Conservation (phyloP, 2,329 filamentous ascomycete genomes). For the Metarhizium album region DNA sequence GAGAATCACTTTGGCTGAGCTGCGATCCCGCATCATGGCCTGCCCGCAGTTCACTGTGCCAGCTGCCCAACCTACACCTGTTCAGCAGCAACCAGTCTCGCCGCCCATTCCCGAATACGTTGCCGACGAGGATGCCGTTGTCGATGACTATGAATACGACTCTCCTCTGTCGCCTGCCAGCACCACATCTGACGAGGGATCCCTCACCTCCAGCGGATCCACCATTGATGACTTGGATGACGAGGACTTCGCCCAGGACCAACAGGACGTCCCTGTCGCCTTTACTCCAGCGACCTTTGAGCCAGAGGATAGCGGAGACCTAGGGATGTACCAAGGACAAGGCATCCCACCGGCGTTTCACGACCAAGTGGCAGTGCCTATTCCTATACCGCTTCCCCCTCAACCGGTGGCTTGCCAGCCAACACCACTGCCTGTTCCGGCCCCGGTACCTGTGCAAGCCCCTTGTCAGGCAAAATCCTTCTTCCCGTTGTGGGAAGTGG, state of each 20-base stretch:
- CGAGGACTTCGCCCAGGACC: slow-evolving; percentile 36
- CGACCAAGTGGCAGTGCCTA: slow-evolving; percentile 22
- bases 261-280: slow-evolving; percentile 29
- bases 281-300: slow-evolving; percentile 34
- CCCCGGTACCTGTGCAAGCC: slow-evolving; percentile 26
- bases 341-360: slow-evolving; percentile 33
- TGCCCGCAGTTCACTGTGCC: slow-evolving; percentile 63
- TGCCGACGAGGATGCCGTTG: slow-evolving; percentile 34
- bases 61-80: slow-evolving; percentile 16
- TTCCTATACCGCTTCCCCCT: slow-evolving; percentile 25
- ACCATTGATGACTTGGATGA: slow-evolving; percentile 41
- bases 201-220: slow-evolving; percentile 42
- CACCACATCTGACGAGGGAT: slow-evolving; percentile 43
- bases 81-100: slow-evolving; percentile 31
- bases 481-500: slow-evolving; percentile 40
- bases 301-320: slow-evolving; percentile 31
- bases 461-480: slow-evolving; percentile 36
- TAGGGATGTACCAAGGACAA: slow-evolving; percentile 28
- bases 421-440: slow-evolving; percentile 18
- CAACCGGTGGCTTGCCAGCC: slow-evolving; percentile 25
- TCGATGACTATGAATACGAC: slow-evolving; percentile 33
- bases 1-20: slow-evolving; percentile 70
- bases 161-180: slow-evolving; percentile 39
- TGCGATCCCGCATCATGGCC: slow-evolving; percentile 64
- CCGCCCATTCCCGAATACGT: slow-evolving; percentile 34